Conservation (phyloP, 2,329 filamentous ascomycete genomes). For the Ophiocordyceps robertsii region DNA sequence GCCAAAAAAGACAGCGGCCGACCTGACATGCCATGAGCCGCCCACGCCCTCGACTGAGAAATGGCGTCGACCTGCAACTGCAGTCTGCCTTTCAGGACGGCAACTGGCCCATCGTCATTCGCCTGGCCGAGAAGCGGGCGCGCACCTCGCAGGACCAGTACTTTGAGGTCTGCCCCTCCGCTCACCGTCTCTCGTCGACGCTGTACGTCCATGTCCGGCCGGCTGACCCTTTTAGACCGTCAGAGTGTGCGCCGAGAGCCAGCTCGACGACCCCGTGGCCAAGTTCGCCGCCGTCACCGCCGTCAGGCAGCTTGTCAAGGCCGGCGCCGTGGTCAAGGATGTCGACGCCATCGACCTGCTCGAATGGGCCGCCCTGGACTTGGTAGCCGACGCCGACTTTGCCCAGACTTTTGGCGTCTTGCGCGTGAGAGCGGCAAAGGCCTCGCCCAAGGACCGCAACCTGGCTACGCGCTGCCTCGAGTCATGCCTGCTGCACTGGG, state of each 20-base stretch:
- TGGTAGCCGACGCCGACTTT: slow-evolving; percentile 26
- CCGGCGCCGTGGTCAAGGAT: slow-evolving; percentile 32
- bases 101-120: slow-evolving; percentile 37
- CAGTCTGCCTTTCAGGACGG: slow-evolving; percentile 40
- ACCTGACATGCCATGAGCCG: slow-evolving; percentile 15
- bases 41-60: slow-evolving; percentile 26
- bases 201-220: not conserved
- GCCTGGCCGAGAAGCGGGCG: slow-evolving; percentile 37
- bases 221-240: slow-evolving; percentile 21
- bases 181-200: not conserved
- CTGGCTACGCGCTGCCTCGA: slow-evolving; percentile 31
- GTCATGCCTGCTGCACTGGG: slow-evolving; percentile 39
- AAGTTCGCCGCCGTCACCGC: slow-evolving; percentile 29
- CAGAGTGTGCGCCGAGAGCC: slow-evolving; percentile 36
- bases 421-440: slow-evolving; percentile 36
- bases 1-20: too few relatives aligned
- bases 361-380: slow-evolving; percentile 35
- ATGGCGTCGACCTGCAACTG: slow-evolving; percentile 38
- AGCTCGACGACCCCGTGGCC: slow-evolving; percentile 33
- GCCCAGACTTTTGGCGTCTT: slow-evolving; percentile 34
- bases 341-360: slow-evolving; percentile 38
- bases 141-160: slow-evolving; percentile 38
- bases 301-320: slow-evolving; percentile 31
- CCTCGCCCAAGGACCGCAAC: slow-evolving; percentile 31
- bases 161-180: slow-evolving; percentile 29